Evolutionary conservation across 352 stramenopile genomes (phyloP).

Genomic region (Phytophthora litchii): DNA sequence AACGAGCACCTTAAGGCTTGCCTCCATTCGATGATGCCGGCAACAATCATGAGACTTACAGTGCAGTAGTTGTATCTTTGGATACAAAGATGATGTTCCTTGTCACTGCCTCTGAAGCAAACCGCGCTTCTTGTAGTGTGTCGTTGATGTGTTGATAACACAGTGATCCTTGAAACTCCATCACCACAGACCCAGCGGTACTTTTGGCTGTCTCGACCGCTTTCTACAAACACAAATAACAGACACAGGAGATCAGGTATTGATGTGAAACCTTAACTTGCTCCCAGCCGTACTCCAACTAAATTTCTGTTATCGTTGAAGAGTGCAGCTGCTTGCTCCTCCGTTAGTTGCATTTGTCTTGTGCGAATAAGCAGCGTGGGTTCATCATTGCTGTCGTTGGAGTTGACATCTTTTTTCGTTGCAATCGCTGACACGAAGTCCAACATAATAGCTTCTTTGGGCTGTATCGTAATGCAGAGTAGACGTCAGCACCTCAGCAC

Average conservation of each 20-base stretch:
- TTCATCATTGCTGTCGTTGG: not conserved
- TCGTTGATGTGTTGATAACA: constrained; percentile 26
- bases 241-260: not conserved
- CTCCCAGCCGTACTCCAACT: constrained; percentile 12
- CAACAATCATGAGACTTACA: constrained; percentile 31
- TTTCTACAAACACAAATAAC: constrained; percentile 31
- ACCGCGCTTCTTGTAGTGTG: constrained; percentile 31
- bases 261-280: not conserved
- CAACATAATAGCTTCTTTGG: constrained; percentile 46
- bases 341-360: constrained; percentile 54
- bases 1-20: not conserved
- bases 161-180: constrained; percentile 58
- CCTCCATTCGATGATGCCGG: too few species aligned
- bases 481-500: too few species aligned
- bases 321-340: constrained; percentile 41
- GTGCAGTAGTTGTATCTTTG: constrained; percentile 26
- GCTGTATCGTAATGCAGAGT: constrained; percentile 23
- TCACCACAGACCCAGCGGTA: constrained; percentile 49
- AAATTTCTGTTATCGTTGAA: constrained; percentile 29
- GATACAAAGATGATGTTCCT: constrained; percentile 38
- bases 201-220: constrained; percentile 32
- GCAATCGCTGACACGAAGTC: constrained; percentile 50
- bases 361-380: constrained; percentile 49
- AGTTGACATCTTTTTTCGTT: constrained; percentile 4
- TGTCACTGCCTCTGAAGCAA: constrained; percentile 23